Base-by-base conservation (phyloP, 345 rosid genomes). In the Eucalyptus shirleyi region DNA sequence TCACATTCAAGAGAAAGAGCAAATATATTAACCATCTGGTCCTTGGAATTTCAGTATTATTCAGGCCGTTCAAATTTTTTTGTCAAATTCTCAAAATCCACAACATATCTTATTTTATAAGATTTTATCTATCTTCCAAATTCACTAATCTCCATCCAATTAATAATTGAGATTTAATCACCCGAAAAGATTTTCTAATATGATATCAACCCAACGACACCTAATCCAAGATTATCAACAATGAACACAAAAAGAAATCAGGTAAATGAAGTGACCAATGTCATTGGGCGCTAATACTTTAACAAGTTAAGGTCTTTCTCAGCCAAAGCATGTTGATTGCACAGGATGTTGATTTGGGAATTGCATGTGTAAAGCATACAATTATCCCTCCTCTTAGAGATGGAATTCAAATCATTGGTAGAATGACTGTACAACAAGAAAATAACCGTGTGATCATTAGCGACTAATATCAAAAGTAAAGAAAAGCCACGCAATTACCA, bases 401-500 rank as follows among this genome's bases (percentile, higher is more conserved):
- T 77, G 45, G 28, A 77, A 77, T 37, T 37, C 83, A 86, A 24
- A 34, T n/a, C 50, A 44, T 87, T 44, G 26, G 82, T 12, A 60
- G 9, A 87, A 11, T 65, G 32, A 21, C 40, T 32, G 23, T 16
- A 9, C 44, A 8, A 49, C 82, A 30, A 14, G 26, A 49, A 12
- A 37, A 69, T 50, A 50, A 60, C 47, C 34, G 10, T 8, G 85
- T 62, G 44, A n/a, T 55, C 89, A 16, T 47, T n/a, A 49, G 55
- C 26, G n/a, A n/a, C 49, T 80, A 67, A 23, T 14, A 62, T 88
- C 60, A 28, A 90, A 59, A n/a, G 28, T 26, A 60, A 65, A 37
- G 42, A 49, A 50, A 18, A 80, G 50, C 21, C 82, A 24, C 13
- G 87, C 55, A 91, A 93, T 90, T 94, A 98, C 99, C 93, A 97